phyloP scores from a whole-genome alignment of 2,329 filamentous ascomycete genomes.

The Penicillium sp. region DNA sequence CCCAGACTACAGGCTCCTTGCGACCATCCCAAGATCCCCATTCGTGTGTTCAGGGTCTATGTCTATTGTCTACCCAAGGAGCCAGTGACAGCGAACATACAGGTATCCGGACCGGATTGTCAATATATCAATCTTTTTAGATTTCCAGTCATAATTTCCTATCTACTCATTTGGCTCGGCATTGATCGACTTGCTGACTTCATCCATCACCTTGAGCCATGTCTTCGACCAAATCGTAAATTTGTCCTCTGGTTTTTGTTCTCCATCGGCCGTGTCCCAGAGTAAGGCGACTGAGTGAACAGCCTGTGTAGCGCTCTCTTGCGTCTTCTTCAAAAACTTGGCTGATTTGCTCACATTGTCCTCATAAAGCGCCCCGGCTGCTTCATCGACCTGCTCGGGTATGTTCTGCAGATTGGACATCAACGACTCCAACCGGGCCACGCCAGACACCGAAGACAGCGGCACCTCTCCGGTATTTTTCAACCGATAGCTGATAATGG shows the following conservation, averaged over 20 bases:
- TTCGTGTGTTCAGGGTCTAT: too few species aligned
- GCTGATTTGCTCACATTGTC: constrained; percentile 36
- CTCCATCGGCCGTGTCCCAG: constrained; percentile 61
- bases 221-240: constrained; percentile 73
- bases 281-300: constrained; percentile 70
- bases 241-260: constrained; percentile 63
- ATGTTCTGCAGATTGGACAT: constrained; percentile 36
- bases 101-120: too few species aligned
- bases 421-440: constrained; percentile 36
- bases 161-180: constrained; percentile 10
- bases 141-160: not conserved
- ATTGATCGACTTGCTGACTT: constrained; percentile 35
- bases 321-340: constrained; percentile 33
- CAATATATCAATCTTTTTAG: too few species aligned
- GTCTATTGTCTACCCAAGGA: too few species aligned
- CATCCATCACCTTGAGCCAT: constrained; percentile 49
- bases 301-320: constrained; percentile 57
- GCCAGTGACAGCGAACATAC: too few species aligned
- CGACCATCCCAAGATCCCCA: too few species aligned
- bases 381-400: constrained; percentile 45
- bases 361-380: constrained; percentile 47
- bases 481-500: constrained; percentile 43
- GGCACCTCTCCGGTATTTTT: constrained; percentile 32
- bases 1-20: too few species aligned
- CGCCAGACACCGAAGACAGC: constrained; percentile 15